Evolutionary conservation across 2,329 filamentous ascomycete species (phyloP).

Genomic region (Penicillium italicum): DNA sequence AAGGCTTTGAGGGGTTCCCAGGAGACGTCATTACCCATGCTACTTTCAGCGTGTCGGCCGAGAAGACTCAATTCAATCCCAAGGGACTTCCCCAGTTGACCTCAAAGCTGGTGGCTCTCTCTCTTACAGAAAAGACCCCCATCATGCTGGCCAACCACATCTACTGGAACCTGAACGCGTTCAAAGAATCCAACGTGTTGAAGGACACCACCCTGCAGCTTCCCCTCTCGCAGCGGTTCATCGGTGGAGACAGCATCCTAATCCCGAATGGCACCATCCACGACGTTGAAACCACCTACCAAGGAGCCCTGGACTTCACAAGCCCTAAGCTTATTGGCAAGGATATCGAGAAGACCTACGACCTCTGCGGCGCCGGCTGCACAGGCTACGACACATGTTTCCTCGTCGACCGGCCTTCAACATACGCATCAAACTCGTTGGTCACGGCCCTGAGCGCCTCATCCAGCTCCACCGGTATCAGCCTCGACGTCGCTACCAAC

Average conservation of each 20-base stretch:
- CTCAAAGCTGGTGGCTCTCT: constrained; percentile 43
- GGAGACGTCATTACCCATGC: constrained; percentile 48
- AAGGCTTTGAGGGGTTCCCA: constrained; percentile 45
- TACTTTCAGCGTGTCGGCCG: constrained; percentile 43
- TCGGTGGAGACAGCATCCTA: constrained; percentile 57
- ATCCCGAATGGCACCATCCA: constrained; percentile 74
- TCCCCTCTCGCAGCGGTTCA: constrained; percentile 45
- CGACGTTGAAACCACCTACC: constrained; percentile 67
- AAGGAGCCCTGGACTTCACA: constrained; percentile 60
- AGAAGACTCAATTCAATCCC: constrained; percentile 36
- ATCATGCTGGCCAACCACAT: constrained; percentile 52
- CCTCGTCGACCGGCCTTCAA: constrained; percentile 44
- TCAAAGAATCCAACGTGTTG: constrained; percentile 43
- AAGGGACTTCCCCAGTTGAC: constrained; percentile 44
- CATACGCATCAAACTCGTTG: constrained; percentile 34
- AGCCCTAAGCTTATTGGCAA: constrained; percentile 73
- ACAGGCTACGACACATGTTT: constrained; percentile 71
- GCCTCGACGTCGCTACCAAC: constrained; percentile 74
- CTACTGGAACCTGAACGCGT: constrained; percentile 52
- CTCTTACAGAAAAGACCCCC: constrained; percentile 46
- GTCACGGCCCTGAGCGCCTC: constrained; percentile 57
- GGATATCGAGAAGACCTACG: constrained; percentile 60
- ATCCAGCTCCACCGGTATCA: constrained; percentile 72
- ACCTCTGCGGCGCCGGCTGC: constrained; percentile 78
- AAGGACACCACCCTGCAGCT: constrained; percentile 46